Evolutionary conservation across 2,329 filamentous ascomycete genomes (phyloP).

Genomic region (Penicillium palitans): DNA sequence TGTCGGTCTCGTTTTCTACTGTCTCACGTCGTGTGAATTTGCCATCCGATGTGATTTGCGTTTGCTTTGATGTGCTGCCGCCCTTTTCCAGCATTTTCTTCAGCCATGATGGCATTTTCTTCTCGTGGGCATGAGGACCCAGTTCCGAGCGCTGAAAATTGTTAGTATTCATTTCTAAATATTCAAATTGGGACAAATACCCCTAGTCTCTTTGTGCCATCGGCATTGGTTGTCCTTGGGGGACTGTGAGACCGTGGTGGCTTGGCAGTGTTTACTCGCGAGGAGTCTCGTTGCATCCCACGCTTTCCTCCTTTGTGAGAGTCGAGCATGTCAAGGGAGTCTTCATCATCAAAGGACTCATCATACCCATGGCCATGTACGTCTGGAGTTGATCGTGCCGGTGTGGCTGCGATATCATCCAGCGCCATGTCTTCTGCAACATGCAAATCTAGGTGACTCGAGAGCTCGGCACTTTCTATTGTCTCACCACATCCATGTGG

Average conservation of each 20-base stretch:
- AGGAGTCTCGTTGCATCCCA: slow-evolving; percentile 15
- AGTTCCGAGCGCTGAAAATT: slow-evolving; percentile 58
- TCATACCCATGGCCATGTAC: slow-evolving; percentile 7
- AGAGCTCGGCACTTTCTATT: slow-evolving; percentile 54
- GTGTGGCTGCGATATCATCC: slow-evolving; percentile 36
- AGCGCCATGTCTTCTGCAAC: slow-evolving; percentile 49
- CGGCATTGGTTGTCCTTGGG: slow-evolving; percentile 9
- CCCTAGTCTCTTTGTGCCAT: slow-evolving; percentile 33
- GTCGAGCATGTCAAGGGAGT: slow-evolving; percentile 3
- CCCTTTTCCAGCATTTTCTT: slow-evolving; percentile 61
- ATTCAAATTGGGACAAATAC: slow-evolving; percentile 20
- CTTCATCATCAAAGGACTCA: slow-evolving; percentile 13
- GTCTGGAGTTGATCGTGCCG: slow-evolving; percentile 5
- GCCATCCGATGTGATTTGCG: slow-evolving; percentile 50
- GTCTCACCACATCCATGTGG: slow-evolving; percentile 62
- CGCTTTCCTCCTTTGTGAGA: slow-evolving; percentile 18
- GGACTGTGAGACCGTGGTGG: slow-evolving; percentile 18
- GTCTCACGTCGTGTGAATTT: slow-evolving; percentile 43
- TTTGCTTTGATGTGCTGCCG: slow-evolving; percentile 57
- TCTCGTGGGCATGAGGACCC: slow-evolving; percentile 70
- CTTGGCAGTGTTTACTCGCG: slow-evolving; percentile 16
- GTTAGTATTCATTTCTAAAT: slow-evolving; percentile 19
- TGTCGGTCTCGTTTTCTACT: slow-evolving; percentile 51
- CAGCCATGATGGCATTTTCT: slow-evolving; percentile 72
- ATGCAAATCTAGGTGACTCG: slow-evolving; percentile 62